Base-by-base conservation (phyloP, 768 basidiomycete genomes). In the Mycena indigotica region DNA sequence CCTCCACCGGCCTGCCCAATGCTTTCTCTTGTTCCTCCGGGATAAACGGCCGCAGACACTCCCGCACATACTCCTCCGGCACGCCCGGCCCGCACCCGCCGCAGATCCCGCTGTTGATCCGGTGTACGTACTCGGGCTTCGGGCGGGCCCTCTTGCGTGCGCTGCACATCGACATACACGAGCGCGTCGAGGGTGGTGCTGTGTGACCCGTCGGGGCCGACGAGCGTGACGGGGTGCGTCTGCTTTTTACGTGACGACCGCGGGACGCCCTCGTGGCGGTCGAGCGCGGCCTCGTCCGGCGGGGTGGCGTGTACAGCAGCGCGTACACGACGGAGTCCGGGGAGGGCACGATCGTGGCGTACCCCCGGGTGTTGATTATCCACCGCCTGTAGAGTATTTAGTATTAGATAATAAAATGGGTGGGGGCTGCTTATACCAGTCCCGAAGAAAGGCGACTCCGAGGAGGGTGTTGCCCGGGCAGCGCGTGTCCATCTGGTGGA, bases 331-430 rank as follows among this genome's bases (percentile, higher is more conserved):
- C 51, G 67, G 81, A 76, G 3, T 70, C 74, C 5, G 57, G 24
- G 1, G 80, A 80, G 8, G 73, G 74, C 17, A 78, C 62, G 52
- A 83, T 66, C 38, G 75, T 81, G 13, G 80, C 80, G 56, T 78
- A 81, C n/a, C 79, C 78, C 45, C 72, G 65, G 10, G 54, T 58
- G 53, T 72, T 77, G 23, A 83, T 82, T 17, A 83, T 74, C 79
- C 78, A 81, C 55, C 73, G 75, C 80, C 80, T 82, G 57, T 41
- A 30, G 35, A 53, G 28, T 54, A n/a, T 5, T n/a, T 16, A 21
- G 5, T 25, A 21, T 28, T 55, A 15, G 4, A 12, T 52, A 17
- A 52, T 28, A 29, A 15, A 50, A 30, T 12, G 23, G 39, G 23
- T 45, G 8, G 56, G n/a, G n/a, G n/a, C n/a, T n/a, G n/a, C n/a